Evolutionary conservation across 2,329 filamentous ascomycete genomes (phyloP).

Genomic region (Ascochyta koolunga): DNA sequence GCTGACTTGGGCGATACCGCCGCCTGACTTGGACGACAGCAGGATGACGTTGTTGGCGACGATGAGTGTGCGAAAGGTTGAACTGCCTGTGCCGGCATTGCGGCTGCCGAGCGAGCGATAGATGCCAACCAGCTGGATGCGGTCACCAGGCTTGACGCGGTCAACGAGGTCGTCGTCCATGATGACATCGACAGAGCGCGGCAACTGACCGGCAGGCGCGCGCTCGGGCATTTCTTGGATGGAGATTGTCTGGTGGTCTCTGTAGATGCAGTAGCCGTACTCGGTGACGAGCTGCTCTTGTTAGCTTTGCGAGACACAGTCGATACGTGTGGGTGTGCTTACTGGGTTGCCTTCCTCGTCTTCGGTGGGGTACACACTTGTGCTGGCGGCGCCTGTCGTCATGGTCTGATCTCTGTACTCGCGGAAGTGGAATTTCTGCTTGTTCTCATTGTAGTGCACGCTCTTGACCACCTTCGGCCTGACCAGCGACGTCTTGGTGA

Average conservation of each 20-base stretch:
- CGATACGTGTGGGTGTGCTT: constrained; percentile 23
- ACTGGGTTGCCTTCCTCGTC: constrained; percentile 89
- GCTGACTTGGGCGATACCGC: constrained; percentile 85
- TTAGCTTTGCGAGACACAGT: not conserved
- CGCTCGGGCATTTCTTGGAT: constrained; percentile 99
- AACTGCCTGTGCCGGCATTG: constrained; percentile 87
- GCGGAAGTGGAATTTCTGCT: constrained; percentile 83
- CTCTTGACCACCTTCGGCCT: constrained; percentile 98
- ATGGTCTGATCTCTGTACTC: constrained; percentile 98
- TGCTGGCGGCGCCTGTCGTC: constrained; percentile 83
- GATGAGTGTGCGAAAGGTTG: constrained; percentile 92
- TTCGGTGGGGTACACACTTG: constrained; percentile 91
- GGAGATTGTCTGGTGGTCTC: constrained; percentile 96
- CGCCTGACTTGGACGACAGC: constrained; percentile 93
- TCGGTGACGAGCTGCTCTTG: constrained; percentile 74
- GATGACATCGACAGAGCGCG: constrained; percentile 93
- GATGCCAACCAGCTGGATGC: constrained; percentile 95
- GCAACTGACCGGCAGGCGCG: constrained; percentile 92
- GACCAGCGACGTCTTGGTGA: constrained; percentile 93
- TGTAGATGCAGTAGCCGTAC: constrained; percentile 93
- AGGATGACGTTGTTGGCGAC: constrained; percentile 95
- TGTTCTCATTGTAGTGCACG: constrained; percentile 91
- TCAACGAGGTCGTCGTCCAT: constrained; percentile 97
- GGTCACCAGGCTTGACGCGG: constrained; percentile 90
- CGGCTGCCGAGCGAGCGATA: constrained; percentile 94